Evolutionary conservation across 148 eudicot genomes (phyloP).

Genomic region (Vaccinium darrowii): DNA sequence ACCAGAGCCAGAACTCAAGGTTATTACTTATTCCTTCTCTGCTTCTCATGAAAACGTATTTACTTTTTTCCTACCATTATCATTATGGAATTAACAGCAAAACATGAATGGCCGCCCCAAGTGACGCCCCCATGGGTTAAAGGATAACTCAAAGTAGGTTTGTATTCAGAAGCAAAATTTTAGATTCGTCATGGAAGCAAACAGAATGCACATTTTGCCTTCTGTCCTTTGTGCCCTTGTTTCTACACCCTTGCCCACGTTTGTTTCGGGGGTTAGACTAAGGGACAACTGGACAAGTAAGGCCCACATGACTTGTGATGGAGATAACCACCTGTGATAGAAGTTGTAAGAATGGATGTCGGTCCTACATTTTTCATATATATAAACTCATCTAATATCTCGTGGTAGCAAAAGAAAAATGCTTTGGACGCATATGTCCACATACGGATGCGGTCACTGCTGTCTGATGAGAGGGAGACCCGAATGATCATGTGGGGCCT

Average conservation of each 20-base stretch:
- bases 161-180: neutral
- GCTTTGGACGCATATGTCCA: too few relatives aligned
- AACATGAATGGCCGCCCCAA: neutral
- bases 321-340: too few relatives aligned
- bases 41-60: neutral
- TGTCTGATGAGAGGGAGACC: too few relatives aligned
- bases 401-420: neutral
- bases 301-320: neutral
- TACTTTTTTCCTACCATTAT: neutral
- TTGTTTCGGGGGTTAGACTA: neutral
- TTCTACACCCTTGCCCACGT: neutral
- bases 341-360: neutral
- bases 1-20: conserved; percentile 74
- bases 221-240: neutral
- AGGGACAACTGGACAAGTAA: neutral
- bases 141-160: neutral
- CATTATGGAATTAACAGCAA: neutral
- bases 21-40: conserved; percentile 12
- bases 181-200: neutral
- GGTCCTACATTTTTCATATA: neutral
- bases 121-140: neutral
- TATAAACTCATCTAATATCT: neutral
- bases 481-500: too few relatives aligned
- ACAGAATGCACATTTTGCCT: neutral
- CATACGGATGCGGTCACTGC: too few relatives aligned